Evolutionary conservation across 805 yeast genomes (phyloP), one percentile per base, ranked within the genome.

Genomic region (Nematodospora valgi): DNA sequence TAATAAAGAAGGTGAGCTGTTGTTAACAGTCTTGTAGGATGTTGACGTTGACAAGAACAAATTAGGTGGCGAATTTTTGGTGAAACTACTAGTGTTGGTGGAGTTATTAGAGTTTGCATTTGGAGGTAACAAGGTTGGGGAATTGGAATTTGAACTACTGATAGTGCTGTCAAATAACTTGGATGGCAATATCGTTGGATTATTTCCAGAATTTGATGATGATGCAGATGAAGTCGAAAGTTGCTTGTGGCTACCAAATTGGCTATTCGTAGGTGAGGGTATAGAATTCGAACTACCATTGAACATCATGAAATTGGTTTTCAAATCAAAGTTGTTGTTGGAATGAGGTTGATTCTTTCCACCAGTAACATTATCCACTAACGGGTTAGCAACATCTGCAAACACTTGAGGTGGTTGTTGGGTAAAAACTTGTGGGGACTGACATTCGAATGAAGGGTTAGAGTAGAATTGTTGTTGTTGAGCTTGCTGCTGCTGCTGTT

Each of bases 41-140:
- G 32, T 12, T n/a, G 34, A 9, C 3, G 24, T 22, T 11, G 39
- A 35, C 20, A 51, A 40, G 20, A 49, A 45, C 40, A 53, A 44
- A 38, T 47, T 51, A 24, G 57, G 56, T 9, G 60, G 58, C 10
- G 58, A 52, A 34, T 34, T 40, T 24, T 43, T 50, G 24, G 32
- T 36, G n/a, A n/a, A n/a, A n/a, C n/a, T n/a, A n/a, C n/a, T n/a
- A n/a, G n/a, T n/a, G n/a, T n/a, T n/a, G n/a, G n/a, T n/a, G n/a
- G n/a, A n/a, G n/a, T n/a, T n/a, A n/a, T n/a, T n/a, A 6, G 46
- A 37, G 5, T 38, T 36, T 18, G 41, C 34, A 33, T 38, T 39
- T 12, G 54, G 48, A 14, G 54, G 54, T 31, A 51, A 41, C 35
- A 47, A 35, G 29, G 43, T 40, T 18, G 59, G 59, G 10, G 56